Evolutionary conservation across 2,329 filamentous ascomycete genomes (phyloP), one percentile per base, ranked within the genome.

Genomic region (Venturia oleaginea): DNA sequence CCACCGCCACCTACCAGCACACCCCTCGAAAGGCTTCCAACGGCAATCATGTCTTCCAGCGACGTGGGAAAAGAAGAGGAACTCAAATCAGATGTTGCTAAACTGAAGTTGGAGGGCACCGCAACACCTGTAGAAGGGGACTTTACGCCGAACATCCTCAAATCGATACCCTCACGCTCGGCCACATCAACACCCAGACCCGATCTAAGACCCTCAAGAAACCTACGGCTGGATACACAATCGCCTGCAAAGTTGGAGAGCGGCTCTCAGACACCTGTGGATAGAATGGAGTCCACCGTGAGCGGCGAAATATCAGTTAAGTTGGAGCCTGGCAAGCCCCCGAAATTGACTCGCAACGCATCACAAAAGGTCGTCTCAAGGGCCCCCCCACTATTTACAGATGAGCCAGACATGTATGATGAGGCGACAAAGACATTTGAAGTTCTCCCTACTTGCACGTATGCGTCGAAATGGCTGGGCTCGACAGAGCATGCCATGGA

Each of bases 401-500:
- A 96, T 75, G 79, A 93, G 37, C 87, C 90, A 46, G 88, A 97
- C 75, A 86, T 86, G 68, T 96, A 91, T 3, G 77, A 80, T 42
- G 90, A 94, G 70, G 90, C 94, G 4, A 87, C 84, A 69, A 79
- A 81, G 32, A 85, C 85, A 17, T 99, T 99, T 71, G 85, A 91
- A 69, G 81, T 93, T 62, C 92, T 99, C 68, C 80, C 87, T 62
- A 85, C 91, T 70, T 97, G 93, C 76, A 88, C 90, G 40, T 99
- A 99, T 76, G 91, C 90, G 63, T 91, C 92, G 68, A 97, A 95
- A 76, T 86, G 90, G 69, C 86, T 97, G 78, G 94, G 94, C 62
- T 89, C 88, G 68, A 95, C 94, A 32, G 93, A 97, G 72, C 90
- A 92, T 77, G 93, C 90, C 66, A 82, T 97, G 76, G 94, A 97